Evolutionary conservation across 768 basidiomycete genomes (phyloP).

Genomic region (Calocera cornea): DNA sequence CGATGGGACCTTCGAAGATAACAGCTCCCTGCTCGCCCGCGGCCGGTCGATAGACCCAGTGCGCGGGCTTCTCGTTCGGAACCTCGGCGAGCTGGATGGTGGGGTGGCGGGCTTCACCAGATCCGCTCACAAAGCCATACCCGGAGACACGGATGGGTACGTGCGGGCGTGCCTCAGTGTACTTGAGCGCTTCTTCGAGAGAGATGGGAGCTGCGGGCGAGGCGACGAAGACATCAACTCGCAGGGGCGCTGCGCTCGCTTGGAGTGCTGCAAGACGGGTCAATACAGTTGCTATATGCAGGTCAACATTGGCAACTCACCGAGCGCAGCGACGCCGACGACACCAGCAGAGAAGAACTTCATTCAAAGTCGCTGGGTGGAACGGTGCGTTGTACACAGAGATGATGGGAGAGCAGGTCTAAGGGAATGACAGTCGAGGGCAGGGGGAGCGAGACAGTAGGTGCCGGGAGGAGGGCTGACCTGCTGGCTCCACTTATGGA

Average conservation of each 20-base stretch:
- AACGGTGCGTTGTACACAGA: neutral
- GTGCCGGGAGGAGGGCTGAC: neutral
- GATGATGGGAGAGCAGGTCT: neutral
- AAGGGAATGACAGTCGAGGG: neutral
- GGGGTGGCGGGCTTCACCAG: neutral
- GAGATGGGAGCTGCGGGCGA: neutral
- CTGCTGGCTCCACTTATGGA: neutral
- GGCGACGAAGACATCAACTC: neutral
- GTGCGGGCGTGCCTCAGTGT: neutral
- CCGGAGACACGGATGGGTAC: neutral
- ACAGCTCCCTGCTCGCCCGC: neutral
- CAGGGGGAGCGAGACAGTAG: neutral
- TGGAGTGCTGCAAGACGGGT: neutral
- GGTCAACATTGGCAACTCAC: neutral
- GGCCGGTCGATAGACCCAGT: neutral
- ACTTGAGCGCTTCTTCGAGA: neutral
- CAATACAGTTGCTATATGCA: neutral
- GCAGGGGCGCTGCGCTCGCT: neutral
- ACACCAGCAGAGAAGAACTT: neutral
- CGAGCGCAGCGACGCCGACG: neutral
- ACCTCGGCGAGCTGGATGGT: neutral
- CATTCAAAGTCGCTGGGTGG: neutral
- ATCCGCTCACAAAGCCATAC: neutral
- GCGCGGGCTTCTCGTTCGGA: neutral
- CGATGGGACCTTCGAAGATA: neutral